phyloP scores from a whole-genome alignment of 805 yeast species.

The Pichia scutulata region DNA sequence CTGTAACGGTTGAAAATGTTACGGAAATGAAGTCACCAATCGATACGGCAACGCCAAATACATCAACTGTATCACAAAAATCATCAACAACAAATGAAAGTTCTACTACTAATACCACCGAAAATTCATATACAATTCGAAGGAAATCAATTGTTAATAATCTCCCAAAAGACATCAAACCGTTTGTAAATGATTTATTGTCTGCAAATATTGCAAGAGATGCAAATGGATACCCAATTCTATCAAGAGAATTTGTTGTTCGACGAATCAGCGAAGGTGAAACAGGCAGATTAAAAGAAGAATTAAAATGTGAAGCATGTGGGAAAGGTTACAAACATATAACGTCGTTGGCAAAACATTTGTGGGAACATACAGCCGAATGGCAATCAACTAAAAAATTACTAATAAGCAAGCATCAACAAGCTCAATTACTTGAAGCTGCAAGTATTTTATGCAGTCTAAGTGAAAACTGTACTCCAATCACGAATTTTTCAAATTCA shows the following conservation, averaged over 20 bases:
- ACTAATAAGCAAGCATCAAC: constrained; percentile 79
- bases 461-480: constrained; percentile 36
- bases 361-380: constrained; percentile 94
- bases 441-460: constrained; percentile 71
- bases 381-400: constrained; percentile 83
- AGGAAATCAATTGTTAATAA: not conserved
- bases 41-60: not conserved
- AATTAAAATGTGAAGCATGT: constrained; percentile 81
- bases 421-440: constrained; percentile 74
- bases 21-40: not conserved
- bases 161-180: not conserved
- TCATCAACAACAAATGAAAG: not conserved
- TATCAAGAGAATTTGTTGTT: constrained; percentile 65
- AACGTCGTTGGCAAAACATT: constrained; percentile 77
- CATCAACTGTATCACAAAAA: not conserved
- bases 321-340: constrained; percentile 90
- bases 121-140: not conserved
- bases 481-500: not conserved
- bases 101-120: not conserved
- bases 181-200: not conserved
- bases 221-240: constrained; percentile 24
- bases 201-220: constrained; percentile 6
- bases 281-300: constrained; percentile 76
- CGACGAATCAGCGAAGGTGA: constrained; percentile 82
- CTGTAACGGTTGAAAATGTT: not conserved